Base-by-base conservation (phyloP, 164 flowering plant species). In the Vitis riparia region DNA sequence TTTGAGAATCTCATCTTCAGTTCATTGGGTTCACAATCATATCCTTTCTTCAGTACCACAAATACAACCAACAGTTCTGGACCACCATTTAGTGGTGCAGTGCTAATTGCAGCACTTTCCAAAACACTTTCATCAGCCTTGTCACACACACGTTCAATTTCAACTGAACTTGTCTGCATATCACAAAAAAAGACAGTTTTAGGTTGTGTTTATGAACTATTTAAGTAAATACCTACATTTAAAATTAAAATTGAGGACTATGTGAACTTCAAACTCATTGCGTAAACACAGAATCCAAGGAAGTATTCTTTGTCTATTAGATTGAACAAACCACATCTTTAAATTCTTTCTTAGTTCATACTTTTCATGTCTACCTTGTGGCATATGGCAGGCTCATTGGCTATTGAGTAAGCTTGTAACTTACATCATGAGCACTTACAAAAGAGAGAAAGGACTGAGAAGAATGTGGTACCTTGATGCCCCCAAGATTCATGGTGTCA, bases 401-500 rank as follows among this genome's bases (percentile, higher is more conserved):
- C 44, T 4, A 32, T 6, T 32, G 6, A 32, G 15, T 23, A 56
- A 56, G 10, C 15, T 13, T 53, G n/a, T 13, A 13, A 53, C 16
- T 53, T 53, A n/a, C 16, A 53, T 53, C 14, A 53, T 13, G n/a
- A 53, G 59, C 1, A 48, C 16, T 11, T 11, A 4, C 29, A 32
- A 15, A 53, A 37, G 10, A 27, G 5, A 13, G 12, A 44, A 13
- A 61, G 19, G 30, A 65, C 23, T 17, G 15, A 44, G 23, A 56
- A 60, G 47, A 10, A 61, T 32, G 44, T 16, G 14, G 9, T 85
- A 92, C 99, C 97, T 93, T 95, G 57, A 93, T 89, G 67, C 99
- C 99, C 62, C 98, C 99, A 23, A 96, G 95, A 77, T 96, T 96
- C 99, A 96, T 93, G 71, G 99, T 93, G 73, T 96, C 98, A 80